Evolutionary conservation across 1,139 yeast species (phyloP), one percentile per base, ranked within the genome.

Genomic region (Saccharomyces hybrid): DNA sequence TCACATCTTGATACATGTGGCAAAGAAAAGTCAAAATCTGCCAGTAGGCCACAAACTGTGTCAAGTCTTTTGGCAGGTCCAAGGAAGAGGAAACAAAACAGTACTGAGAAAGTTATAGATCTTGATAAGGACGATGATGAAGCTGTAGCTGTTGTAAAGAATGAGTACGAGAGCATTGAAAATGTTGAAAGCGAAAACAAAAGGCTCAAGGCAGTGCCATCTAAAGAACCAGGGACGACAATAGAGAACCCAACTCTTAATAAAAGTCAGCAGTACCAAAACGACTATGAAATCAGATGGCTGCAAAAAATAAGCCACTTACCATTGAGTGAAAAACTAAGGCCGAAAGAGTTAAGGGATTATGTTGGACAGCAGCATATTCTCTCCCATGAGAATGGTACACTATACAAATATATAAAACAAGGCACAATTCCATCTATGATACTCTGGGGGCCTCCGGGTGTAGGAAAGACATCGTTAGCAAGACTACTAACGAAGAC

Each of bases 401-500:
- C 89, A 0, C 71, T 95, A 14, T 75, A 88, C 48, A 83, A 85
- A 50, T 84, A 88, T 54, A 80, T 93, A 1, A 77, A 78, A 31
- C 66, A 67, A 26, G 86, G 82, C 48, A 73, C 72, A 60, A 80
- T 83, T 1, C 98, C 98, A 0, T 90, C 97, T 0, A 80, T 93
- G 75, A 82, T 93, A 5, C 73, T 93, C 12, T 93, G 98, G 98
- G 99, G 99, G 0, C 88, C 88, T 1, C 96, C 97, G 0, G 98
- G 98, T 0, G 93, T 86, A 1, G 99, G 99, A 0, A 93, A 93
- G 67, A 93, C 99, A 0, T 84, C 98, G 0, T 67, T 82, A 49
- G 85, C 86, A 0, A 63, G 83, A 42, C 65, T 78, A 34, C 60
- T 75, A 14, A 61, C 74, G 2, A 63, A 64, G 46, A 58, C 64